Percentiles rank a stretch among this genome's conserved stretches.
phyloP scores from a whole-genome alignment of 2,329 filamentous ascomycete genomes.

The Pleurostoma richardsiae region DNA sequence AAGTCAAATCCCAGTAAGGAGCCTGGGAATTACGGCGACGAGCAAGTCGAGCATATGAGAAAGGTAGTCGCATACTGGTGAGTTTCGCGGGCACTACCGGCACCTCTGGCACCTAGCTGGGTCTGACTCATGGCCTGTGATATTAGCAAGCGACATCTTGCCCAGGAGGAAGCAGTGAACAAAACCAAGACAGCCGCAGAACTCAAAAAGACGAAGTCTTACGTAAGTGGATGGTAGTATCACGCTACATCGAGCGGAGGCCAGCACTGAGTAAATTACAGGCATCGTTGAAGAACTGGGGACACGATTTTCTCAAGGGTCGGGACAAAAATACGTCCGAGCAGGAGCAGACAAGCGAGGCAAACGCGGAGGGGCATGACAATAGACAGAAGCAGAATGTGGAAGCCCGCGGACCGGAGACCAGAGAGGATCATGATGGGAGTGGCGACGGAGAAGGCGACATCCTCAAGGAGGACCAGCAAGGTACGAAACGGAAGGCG shows the following conservation, averaged over 20 bases:
- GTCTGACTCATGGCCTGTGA: background rate
- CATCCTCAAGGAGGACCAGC: constrained; percentile 6
- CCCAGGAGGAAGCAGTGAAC: constrained; percentile 56
- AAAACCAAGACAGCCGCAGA: constrained; percentile 40
- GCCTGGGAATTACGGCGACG: constrained; percentile 49
- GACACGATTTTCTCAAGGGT: constrained; percentile 46
- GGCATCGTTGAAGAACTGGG: constrained; percentile 59
- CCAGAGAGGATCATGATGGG: constrained; percentile 6
- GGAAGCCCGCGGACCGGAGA: constrained; percentile 1
- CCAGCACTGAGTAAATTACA: background rate
- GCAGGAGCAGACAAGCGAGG: background rate
- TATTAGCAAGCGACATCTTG: constrained; percentile 55
- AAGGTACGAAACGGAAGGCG: constrained; percentile 8
- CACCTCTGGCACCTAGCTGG: too few species aligned
- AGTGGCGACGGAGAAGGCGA: background rate
- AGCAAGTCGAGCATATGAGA: constrained; percentile 53
- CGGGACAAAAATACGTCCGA: constrained; percentile 9
- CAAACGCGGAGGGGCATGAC: background rate
- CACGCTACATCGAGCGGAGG: background rate
- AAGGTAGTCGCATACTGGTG: constrained; percentile 58
- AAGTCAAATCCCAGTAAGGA: constrained; percentile 56
- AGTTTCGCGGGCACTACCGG: constrained; percentile 4
- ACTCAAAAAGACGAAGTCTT: constrained; percentile 44
- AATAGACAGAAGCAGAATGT: background rate
- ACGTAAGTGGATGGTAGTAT: constrained; percentile 18